Base-by-base conservation (phyloP, 805 yeast species). In the Kazachstania kunashirensis region DNA sequence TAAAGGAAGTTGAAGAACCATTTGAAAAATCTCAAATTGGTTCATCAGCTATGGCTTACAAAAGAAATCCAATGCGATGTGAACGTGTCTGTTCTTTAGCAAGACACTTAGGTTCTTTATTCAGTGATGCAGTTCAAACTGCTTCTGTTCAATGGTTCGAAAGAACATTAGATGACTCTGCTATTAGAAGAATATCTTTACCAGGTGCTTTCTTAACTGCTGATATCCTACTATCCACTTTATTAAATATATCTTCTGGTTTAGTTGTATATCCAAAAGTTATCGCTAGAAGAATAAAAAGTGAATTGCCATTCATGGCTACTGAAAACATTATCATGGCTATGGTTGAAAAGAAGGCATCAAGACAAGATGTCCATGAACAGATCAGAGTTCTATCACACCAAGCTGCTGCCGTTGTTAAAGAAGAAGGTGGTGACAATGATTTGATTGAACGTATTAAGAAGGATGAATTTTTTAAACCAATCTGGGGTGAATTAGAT, bases 111-210 rank as follows among this genome's bases (percentile, higher is more conserved):
- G 95, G 95, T 46, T 81, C 95, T 13, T 68, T 86, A 50, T 83
- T 81, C 67, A 85, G 72, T 57, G 97, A 92, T 63, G 94, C 96
- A 37, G 83, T 89, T 51, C 92, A 85, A 66, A 92, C 98, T 34
- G 94, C 97, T 6, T 81, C 95, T 24, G 97, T 92, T 35, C 98
- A 92, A 68, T 92, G 98, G 98, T 92, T 92, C 60, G 98, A 92
- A 71, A 84, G 98, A 70, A 92, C 98, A 24, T 73, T 92, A 57
- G 98, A 92, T 65, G 98, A 92, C 65, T 82, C 95, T 40, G 98
- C 98, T 36, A 89, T 89, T 55, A 82, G 98, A 69, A 80, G 98
- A 70, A 92, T 92, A 53, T 82, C 96, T 17, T 69, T 92, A 46
- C 98, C 98, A 33, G 84, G 94, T 35, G 97, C 97, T 3, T 92